Evolutionary conservation across 257 asterid genomes (phyloP), one percentile per base, ranked within the genome.

Genomic region (Scutellaria baicalensis): DNA sequence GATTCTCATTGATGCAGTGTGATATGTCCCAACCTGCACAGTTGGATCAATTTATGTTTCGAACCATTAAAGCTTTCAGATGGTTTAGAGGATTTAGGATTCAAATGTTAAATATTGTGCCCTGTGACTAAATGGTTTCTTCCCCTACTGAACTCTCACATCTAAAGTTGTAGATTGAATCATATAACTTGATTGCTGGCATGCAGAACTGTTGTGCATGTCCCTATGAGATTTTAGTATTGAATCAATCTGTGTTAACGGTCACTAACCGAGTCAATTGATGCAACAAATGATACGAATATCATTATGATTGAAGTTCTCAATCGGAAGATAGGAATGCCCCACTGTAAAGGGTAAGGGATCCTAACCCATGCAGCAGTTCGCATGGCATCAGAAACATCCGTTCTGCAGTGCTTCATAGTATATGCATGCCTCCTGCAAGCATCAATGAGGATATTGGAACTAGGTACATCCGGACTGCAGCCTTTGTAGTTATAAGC

Each of bases 331-430:
- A 90, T 85, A 43, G 99, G 99, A 76, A 89, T 71, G 21, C 99
- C 99, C 99, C 99, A 94, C 60, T 94, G 97, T 71, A 94, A 75
- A 49, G 97, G 97, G 82, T 94, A 94, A 14, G 99, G 99, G 55
- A 94, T 84, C 79, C 97, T 77, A 66, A 91, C 88, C 97, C 99
- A 94, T 33, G 90, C 92, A 78, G 99, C 87, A 2, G 97, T 94
- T 79, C 88, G 85, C 92, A 86, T 83, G 31, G 99, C 97, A 85
- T 86, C 77, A 20, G 99, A 94, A 76, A 91, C 96, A 64, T 94
- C 99, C 6, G 99, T 91, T 77, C 99, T 80, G 72, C 99, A 94
- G 70, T 89, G 99, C 76, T 84, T 86, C 99, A 94, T 94, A 6
- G 97, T 91, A 80, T 91, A 88, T 70, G 95, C 97, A 74, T 94